Conservation (phyloP, 345 rosid genomes). For the Salix brachista region DNA sequence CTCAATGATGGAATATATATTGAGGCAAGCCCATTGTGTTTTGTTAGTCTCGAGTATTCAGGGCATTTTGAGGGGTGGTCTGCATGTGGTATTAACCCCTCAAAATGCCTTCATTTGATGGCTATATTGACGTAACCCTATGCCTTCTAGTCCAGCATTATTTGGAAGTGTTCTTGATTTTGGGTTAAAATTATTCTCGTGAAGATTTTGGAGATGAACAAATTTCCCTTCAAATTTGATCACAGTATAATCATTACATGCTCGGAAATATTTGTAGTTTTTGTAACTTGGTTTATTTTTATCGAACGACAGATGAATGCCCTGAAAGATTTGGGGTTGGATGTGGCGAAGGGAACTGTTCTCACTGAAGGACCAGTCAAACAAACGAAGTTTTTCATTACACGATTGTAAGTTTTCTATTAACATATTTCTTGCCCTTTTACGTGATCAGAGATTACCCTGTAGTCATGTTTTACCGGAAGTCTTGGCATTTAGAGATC, state of each 20-base stretch:
- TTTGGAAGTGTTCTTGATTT: neutral
- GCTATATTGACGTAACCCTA: neutral
- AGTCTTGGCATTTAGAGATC: slow-evolving; percentile 19
- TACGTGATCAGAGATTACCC: neutral
- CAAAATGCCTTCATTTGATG: neutral
- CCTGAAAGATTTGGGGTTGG: slow-evolving; percentile 82
- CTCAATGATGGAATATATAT: neutral
- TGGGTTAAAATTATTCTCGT: neutral
- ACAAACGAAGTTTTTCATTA: slow-evolving; percentile 71
- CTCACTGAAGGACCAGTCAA: slow-evolving; percentile 68
- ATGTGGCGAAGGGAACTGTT: slow-evolving; percentile 82
- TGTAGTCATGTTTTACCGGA: slow-evolving; percentile 1
- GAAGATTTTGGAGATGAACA: neutral
- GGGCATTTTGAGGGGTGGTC: neutral
- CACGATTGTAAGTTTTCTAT: slow-evolving; percentile 55
- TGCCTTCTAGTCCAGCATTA: neutral
- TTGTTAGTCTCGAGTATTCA: neutral
- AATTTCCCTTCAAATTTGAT: neutral
- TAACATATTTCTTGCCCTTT: neutral
- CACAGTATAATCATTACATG: neutral
- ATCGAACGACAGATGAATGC: slow-evolving; percentile 64
- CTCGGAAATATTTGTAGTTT: neutral
- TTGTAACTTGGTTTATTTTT: slow-evolving; percentile 8
- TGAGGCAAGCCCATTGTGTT: neutral
- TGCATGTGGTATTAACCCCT: neutral